Evolutionary conservation across 2,329 filamentous ascomycete species (phyloP).

Genomic region (Thermochaetoides dissita): DNA sequence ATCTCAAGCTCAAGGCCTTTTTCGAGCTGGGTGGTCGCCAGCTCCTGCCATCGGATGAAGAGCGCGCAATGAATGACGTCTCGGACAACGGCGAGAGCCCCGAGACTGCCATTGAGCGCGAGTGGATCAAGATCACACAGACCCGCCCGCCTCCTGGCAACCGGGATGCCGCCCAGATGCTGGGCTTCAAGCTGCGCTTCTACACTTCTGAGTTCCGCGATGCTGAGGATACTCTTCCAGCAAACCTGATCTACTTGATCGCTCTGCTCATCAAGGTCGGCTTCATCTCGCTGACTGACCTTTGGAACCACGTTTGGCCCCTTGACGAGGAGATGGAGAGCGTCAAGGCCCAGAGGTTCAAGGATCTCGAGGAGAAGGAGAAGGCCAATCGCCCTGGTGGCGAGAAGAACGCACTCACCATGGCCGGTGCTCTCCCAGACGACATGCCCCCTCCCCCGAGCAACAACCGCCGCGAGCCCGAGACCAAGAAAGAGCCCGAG

Average conservation of each 20-base stretch:
- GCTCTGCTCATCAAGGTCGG: conserved; percentile 92
- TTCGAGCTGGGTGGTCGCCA: conserved; percentile 73
- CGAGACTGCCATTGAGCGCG: conserved; percentile 41
- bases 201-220: conserved; percentile 73
- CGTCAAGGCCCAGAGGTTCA: conserved; percentile 54
- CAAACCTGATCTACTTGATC: conserved; percentile 83
- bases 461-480: conserved; percentile 35
- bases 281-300: conserved; percentile 80
- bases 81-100: conserved; percentile 32
- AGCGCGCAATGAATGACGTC: conserved; percentile 28
- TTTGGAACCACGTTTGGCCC: conserved; percentile 87
- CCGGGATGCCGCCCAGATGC: conserved; percentile 78
- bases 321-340: conserved; percentile 68
- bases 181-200: conserved; percentile 94
- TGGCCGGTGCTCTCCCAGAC: conserved; percentile 75
- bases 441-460: conserved; percentile 46
- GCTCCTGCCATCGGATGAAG: conserved; percentile 44
- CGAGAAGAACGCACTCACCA: conserved; percentile 68
- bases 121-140: conserved; percentile 70
- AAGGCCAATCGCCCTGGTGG: conserved; percentile 55
- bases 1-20: conserved; percentile 67
- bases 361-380: conserved; percentile 69
- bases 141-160: conserved; percentile 78
- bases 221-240: conserved; percentile 63
- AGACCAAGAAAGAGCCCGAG: conserved; percentile 37